phyloP scores from a whole-genome alignment of 2,329 filamentous ascomycete genomes.

The Arthrobotrys conoides region DNA sequence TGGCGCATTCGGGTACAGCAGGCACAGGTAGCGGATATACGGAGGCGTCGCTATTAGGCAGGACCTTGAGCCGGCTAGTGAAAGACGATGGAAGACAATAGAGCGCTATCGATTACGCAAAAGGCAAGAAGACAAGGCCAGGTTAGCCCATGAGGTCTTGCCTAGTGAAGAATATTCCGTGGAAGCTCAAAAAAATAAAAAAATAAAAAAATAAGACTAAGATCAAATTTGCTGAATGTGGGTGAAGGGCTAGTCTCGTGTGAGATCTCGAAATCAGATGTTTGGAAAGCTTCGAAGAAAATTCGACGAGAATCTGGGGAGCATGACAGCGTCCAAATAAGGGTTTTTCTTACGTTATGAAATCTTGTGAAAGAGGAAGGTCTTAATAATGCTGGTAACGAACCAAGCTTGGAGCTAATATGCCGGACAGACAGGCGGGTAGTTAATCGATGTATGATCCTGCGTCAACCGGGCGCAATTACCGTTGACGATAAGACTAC shows the following conservation, averaged over 20 bases:
- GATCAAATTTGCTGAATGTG: not conserved
- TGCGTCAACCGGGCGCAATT: conserved; percentile 35
- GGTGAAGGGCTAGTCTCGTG: conserved; percentile 8
- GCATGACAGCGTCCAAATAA: conserved; percentile 60
- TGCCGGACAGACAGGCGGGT: conserved; percentile 29
- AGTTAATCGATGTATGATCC: conserved; percentile 13
- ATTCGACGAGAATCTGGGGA: conserved; percentile 49
- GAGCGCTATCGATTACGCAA: conserved; percentile 59
- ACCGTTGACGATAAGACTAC: conserved; percentile 16
- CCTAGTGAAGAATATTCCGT: conserved; percentile 10
- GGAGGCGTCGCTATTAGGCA: conserved; percentile 54
- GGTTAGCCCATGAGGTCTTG: conserved; percentile 34
- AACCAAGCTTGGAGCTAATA: conserved; percentile 24
- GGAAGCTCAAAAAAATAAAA: not conserved
- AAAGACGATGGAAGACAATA: conserved; percentile 38
- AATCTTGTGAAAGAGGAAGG: conserved; percentile 56
- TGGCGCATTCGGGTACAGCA: conserved; percentile 37
- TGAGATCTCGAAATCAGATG: conserved; percentile 50
- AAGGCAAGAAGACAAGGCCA: conserved; percentile 29
- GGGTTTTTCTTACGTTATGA: conserved; percentile 60
- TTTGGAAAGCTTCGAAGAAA: conserved; percentile 43
- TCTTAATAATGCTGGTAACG: conserved; percentile 32
- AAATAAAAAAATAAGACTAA: conserved; percentile 14
- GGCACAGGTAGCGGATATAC: conserved; percentile 14
- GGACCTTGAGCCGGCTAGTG: conserved; percentile 35